phyloP scores from a whole-genome alignment of 345 rosid genomes.

The Pugionium dolabratum region DNA sequence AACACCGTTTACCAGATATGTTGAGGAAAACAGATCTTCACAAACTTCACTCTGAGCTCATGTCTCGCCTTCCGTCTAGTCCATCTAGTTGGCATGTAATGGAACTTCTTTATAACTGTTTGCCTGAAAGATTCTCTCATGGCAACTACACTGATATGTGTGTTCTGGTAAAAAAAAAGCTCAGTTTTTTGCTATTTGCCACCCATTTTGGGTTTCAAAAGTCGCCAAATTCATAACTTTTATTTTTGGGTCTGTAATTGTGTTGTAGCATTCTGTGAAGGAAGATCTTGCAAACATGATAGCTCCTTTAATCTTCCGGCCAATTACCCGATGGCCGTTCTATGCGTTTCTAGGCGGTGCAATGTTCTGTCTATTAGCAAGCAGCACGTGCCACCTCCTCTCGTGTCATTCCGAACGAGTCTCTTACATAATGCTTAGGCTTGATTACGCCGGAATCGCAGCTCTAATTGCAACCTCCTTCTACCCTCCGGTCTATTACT shows the following conservation, averaged over 20 bases:
- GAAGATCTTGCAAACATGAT: constrained; percentile 77
- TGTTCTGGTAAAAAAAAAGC: constrained; percentile 63
- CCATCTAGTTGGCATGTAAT: constrained; percentile 79
- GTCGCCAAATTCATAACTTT: not conserved
- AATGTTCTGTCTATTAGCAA: constrained; percentile 90
- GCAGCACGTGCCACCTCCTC: constrained; percentile 86
- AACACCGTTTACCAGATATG: constrained; percentile 60
- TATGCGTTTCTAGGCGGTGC: constrained; percentile 90
- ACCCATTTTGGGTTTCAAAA: not conserved
- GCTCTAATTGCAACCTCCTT: constrained; percentile 88
- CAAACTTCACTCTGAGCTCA: constrained; percentile 58
- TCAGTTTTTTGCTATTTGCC: not conserved
- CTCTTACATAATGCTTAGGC: constrained; percentile 87
- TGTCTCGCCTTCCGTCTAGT: constrained; percentile 70
- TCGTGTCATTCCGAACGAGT: constrained; percentile 84
- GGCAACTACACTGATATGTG: constrained; percentile 75
- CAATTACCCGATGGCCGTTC: constrained; percentile 92
- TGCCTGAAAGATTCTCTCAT: constrained; percentile 77
- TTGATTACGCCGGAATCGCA: constrained; percentile 87
- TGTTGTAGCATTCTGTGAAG: constrained; percentile 59
- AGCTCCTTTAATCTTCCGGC: constrained; percentile 71
- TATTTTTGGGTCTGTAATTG: not conserved
- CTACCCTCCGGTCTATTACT: constrained; percentile 85
- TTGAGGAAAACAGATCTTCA: constrained; percentile 76
- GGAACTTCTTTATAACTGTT: constrained; percentile 82